These are phyloP conservation scores for Eucalyptus marginata DNA, from an alignment of 345 rosid species.

Conservation along the genomic window DNA sequence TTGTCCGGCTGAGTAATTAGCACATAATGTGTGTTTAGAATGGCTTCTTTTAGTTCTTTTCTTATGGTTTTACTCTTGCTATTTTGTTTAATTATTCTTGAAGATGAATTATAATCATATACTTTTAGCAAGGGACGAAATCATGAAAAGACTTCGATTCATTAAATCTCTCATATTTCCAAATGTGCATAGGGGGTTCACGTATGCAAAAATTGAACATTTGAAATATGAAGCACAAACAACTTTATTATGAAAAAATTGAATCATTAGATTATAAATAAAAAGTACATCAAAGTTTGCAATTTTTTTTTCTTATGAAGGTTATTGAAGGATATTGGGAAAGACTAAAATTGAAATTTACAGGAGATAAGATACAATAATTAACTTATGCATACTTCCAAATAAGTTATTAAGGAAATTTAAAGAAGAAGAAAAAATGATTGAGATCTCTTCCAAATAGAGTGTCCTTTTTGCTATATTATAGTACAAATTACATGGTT, in stretches of 20 bases:
- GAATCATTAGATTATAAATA: neutral
- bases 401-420: neutral
- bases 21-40: neutral
- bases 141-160: neutral
- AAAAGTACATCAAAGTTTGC: neutral
- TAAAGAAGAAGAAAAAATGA: neutral
- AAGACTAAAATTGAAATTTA: neutral
- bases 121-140: neutral
- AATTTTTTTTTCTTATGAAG: neutral
- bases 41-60: neutral
- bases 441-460: neutral
- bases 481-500: neutral
- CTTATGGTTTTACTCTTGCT: neutral
- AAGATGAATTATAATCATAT: neutral
- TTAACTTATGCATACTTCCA: neutral
- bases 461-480: neutral
- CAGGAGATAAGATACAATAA: neutral
- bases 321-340: neutral
- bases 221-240: neutral
- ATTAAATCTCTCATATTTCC: neutral
- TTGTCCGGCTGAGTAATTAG: neutral
- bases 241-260: neutral
- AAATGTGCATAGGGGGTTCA: neutral
- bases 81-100: neutral
- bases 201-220: neutral